Evolutionary conservation across 2,329 filamentous ascomycete species (phyloP).

Genomic region (Xylaria sp.): DNA sequence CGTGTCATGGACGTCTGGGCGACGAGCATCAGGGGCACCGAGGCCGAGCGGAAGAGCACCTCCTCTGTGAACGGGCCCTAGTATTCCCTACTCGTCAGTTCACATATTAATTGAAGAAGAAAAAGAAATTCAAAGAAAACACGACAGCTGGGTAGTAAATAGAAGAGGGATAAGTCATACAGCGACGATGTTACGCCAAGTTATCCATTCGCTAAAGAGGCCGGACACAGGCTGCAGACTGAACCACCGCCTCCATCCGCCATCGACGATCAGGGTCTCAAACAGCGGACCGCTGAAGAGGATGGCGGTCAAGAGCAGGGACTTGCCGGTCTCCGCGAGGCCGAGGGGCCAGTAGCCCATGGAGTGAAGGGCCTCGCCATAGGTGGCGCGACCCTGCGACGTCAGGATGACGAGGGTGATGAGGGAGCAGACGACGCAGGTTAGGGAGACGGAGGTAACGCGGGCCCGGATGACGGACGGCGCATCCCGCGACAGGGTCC

Average conservation of each 20-base stretch:
- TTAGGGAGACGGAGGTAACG: conserved; percentile 80
- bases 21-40: conserved; percentile 83
- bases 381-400: conserved; percentile 59
- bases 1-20: conserved; percentile 65
- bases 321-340: conserved; percentile 69
- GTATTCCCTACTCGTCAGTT: conserved; percentile 3
- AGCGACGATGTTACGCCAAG: conserved; percentile 87
- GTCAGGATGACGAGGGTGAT: conserved; percentile 74
- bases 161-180: conserved; percentile 61
- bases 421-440: conserved; percentile 74
- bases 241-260: conserved; percentile 73
- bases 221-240: conserved; percentile 65
- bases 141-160: background rate
- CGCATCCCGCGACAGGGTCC: conserved; percentile 82
- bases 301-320: conserved; percentile 76
- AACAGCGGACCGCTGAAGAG: conserved; percentile 89
- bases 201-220: conserved; percentile 77
- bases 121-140: conserved; percentile 8
- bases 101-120: background rate
- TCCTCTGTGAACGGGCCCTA: conserved; percentile 92
- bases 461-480: conserved; percentile 89
- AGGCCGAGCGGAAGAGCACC: conserved; percentile 88
- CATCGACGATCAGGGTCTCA: conserved; percentile 78
- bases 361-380: conserved; percentile 69
- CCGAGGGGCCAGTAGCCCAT: conserved; percentile 86